These are phyloP conservation scores for Irpex rosettiformis DNA, from an alignment of 1,284 basidiomycete genomes.

Conservation along the genomic window DNA sequence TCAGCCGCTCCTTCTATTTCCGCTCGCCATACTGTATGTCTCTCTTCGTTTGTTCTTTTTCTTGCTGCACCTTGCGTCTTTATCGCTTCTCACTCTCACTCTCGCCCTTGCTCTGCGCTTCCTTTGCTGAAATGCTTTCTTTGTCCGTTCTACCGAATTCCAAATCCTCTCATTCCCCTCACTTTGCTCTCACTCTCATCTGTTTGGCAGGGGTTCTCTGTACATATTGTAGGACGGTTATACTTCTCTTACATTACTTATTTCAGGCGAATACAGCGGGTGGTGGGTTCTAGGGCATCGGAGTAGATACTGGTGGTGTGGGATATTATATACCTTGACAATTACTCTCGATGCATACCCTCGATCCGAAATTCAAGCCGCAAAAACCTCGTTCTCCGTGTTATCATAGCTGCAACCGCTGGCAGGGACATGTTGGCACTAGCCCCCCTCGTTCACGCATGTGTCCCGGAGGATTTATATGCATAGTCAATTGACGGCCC, in stretches of 20 bases:
- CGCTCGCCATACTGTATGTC: not conserved
- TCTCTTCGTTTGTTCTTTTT: not conserved
- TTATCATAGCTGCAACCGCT: no score
- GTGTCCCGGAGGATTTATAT: not conserved
- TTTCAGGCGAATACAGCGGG: not conserved
- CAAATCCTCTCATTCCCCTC: not conserved
- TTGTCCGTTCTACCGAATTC: not conserved
- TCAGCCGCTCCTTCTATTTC: not conserved
- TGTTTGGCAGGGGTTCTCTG: not conserved
- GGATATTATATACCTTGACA: not conserved
- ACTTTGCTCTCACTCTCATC: not conserved
- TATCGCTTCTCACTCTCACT: not conserved
- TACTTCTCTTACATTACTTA: conserved; percentile 1
- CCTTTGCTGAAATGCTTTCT: not conserved
- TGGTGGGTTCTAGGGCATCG: not conserved
- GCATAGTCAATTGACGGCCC: not conserved
- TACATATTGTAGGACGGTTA: conserved; percentile 4
- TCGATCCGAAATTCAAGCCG: not conserved
- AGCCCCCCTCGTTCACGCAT: not conserved
- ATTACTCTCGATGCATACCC: no score
- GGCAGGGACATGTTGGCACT: not conserved
- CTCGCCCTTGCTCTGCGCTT: not conserved
- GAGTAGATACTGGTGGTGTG: not conserved
- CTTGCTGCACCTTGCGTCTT: not conserved
- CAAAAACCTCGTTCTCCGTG: not conserved